Conservation (phyloP, 352 stramenopile genomes). For the Phytophthora kernoviae region DNA sequence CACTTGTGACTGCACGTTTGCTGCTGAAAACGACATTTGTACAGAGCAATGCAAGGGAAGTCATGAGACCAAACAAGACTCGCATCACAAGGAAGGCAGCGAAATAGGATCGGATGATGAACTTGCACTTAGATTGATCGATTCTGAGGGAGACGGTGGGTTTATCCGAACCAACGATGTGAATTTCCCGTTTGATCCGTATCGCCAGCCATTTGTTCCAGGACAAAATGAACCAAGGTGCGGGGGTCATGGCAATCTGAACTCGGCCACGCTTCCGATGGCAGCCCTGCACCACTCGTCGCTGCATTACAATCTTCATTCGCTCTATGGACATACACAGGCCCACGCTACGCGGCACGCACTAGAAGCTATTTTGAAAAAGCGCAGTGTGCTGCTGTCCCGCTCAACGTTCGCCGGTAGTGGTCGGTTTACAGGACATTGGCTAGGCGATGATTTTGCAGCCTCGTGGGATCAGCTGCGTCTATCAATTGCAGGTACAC, state of each 20-base stretch:
- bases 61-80: neutral
- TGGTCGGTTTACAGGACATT: constrained; percentile 69
- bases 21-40: constrained; percentile 45
- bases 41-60: constrained; percentile 16
- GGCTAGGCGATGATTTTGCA: constrained; percentile 45
- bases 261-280: constrained; percentile 80
- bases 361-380: constrained; percentile 52
- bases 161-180: constrained; percentile 78
- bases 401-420: constrained; percentile 71
- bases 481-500: constrained; percentile 65
- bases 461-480: constrained; percentile 85
- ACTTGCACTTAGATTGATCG: constrained; percentile 7
- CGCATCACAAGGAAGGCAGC: constrained; percentile 3
- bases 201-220: constrained; percentile 75
- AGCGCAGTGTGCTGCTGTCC: constrained; percentile 72
- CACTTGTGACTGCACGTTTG: constrained; percentile 58
- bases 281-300: constrained; percentile 66
- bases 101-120: constrained; percentile 10
- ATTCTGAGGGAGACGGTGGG: constrained; percentile 15
- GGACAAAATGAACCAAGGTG: constrained; percentile 46
- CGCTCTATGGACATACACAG: constrained; percentile 78
- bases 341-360: constrained; percentile 52
- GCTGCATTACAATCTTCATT: constrained; percentile 89
- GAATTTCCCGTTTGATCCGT: constrained; percentile 83
- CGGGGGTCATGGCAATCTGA: constrained; percentile 71